Evolutionary conservation across 345 rosid species (phyloP).

Genomic region (Salix suchowensis): DNA sequence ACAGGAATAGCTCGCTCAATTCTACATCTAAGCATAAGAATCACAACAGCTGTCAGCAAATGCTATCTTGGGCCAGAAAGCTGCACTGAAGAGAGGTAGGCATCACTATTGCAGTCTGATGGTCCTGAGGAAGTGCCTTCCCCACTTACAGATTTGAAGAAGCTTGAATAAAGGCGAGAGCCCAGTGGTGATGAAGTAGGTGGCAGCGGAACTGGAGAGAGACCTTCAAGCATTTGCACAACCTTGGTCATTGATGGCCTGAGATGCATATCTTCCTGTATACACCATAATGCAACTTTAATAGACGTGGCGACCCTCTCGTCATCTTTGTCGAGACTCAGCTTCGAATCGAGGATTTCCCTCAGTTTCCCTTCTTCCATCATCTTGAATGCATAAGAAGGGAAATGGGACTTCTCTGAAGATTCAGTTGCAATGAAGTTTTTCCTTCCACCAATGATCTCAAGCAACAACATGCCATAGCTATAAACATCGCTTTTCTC

Average conservation of each 20-base stretch:
- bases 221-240: conserved; percentile 94
- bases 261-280: conserved; percentile 77
- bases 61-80: conserved; percentile 93
- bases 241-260: conserved; percentile 87
- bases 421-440: conserved; percentile 54
- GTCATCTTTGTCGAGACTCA: conserved; percentile 39
- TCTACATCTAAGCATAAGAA: background rate
- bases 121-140: conserved; percentile 74
- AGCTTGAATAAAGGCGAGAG: conserved; percentile 45
- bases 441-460: conserved; percentile 84
- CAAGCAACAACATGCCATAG: conserved; percentile 81
- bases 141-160: conserved; percentile 44
- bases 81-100: conserved; percentile 63
- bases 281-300: conserved; percentile 87
- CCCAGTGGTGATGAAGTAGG: conserved; percentile 64
- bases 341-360: conserved; percentile 60
- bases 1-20: background rate
- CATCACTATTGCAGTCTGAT: conserved; percentile 65
- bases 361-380: conserved; percentile 75
- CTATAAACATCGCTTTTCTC: conserved; percentile 95
- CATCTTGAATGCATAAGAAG: conserved; percentile 84
- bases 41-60: background rate
- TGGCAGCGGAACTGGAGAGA: conserved; percentile 52
- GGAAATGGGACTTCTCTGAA: conserved; percentile 79
- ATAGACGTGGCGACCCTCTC: conserved; percentile 48